phyloP scores from a whole-genome alignment of 2,329 filamentous ascomycete genomes.

The Myrmaecium sp. region DNA sequence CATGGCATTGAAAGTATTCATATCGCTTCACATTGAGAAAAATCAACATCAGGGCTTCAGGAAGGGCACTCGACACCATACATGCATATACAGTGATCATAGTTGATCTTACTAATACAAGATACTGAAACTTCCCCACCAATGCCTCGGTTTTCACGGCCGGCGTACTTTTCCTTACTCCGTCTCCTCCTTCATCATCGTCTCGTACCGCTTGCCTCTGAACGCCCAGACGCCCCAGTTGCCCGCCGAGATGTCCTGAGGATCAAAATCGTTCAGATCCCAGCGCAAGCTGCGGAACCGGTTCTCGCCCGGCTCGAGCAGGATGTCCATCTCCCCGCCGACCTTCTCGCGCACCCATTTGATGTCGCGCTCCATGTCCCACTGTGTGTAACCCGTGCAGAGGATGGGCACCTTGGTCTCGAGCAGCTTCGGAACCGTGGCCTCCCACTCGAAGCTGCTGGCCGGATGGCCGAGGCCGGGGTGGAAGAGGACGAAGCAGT shows the following conservation, averaged over 20 bases:
- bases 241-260: conserved; percentile 82
- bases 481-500: conserved; percentile 94
- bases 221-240: conserved; percentile 98
- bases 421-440: conserved; percentile 73
- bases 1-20: no score
- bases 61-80: no score
- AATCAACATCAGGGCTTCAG: no score
- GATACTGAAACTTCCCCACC: no score
- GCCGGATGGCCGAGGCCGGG: conserved; percentile 90
- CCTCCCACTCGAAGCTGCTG: conserved; percentile 82
- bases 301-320: conserved; percentile 88
- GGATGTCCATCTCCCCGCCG: conserved; percentile 75
- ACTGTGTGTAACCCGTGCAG: conserved; percentile 89
- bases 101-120: no score
- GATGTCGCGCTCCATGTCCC: conserved; percentile 84
- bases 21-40: no score
- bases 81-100: no score
- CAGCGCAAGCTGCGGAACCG: conserved; percentile 82
- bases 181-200: conserved; percentile 35
- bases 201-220: conserved; percentile 84
- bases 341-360: conserved; percentile 78
- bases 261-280: conserved; percentile 93
- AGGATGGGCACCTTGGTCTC: conserved; percentile 94
- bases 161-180: no score
- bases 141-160: no score